Conservation (phyloP, 441 rosid species). For the Hypseocharis bilobata region DNA sequence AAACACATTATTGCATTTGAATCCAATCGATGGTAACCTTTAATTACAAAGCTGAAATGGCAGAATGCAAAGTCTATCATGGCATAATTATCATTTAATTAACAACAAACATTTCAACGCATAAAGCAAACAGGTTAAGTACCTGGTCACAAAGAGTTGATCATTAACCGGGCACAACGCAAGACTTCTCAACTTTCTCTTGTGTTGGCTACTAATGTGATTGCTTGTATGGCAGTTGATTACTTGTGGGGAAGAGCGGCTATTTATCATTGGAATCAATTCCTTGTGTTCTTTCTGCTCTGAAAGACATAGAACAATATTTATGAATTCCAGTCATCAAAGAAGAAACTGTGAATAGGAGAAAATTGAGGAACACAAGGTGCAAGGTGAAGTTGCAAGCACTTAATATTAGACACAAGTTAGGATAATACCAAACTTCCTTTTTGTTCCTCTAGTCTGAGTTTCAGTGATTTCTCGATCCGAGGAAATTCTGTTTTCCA, state of each 20-base stretch:
- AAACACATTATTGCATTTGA: neutral
- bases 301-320: constrained; percentile 27
- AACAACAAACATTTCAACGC: neutral
- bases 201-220: constrained; percentile 76
- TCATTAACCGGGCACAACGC: constrained; percentile 64
- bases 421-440: constrained; percentile 52
- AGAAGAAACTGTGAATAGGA: neutral
- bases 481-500: constrained; percentile 32
- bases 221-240: constrained; percentile 50
- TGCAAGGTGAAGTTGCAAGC: constrained; percentile 8
- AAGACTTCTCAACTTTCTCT: constrained; percentile 84
- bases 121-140: constrained; percentile 9
- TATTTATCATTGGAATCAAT: constrained; percentile 51
- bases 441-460: constrained; percentile 45
- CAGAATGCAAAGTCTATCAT: neutral
- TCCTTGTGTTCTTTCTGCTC: constrained; percentile 67
- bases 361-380: neutral
- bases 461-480: constrained; percentile 29
- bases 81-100: neutral
- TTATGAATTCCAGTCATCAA: constrained; percentile 14
- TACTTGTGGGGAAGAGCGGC: constrained; percentile 42
- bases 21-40: neutral
- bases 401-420: neutral
- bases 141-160: constrained; percentile 83
- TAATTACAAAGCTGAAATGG: neutral